Percentiles rank a stretch among this genome's conserved stretches.
Evolutionary conservation across 2,329 filamentous ascomycete genomes (phyloP).

Genomic region (Colletotrichum tropicicola): DNA sequence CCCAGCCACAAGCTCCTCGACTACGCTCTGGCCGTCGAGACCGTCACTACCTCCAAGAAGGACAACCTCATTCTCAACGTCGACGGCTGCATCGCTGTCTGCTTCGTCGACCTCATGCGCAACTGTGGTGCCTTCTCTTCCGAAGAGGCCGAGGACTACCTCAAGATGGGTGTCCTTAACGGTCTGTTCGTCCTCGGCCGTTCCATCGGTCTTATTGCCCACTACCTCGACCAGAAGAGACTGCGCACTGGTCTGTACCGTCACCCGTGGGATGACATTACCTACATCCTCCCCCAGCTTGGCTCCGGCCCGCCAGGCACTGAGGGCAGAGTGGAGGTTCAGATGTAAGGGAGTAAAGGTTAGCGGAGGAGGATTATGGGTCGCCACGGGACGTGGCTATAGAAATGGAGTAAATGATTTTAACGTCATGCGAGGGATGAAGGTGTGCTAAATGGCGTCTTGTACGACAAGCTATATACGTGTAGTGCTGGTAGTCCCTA

Average conservation of each 20-base stretch:
- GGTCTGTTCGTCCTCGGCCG: slow-evolving; percentile 98
- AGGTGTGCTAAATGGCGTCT: slow-evolving; percentile 33
- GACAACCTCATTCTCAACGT: slow-evolving; percentile 99
- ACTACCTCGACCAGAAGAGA: slow-evolving; percentile 99
- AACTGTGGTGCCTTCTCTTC: slow-evolving; percentile 97
- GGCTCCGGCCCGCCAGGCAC: slow-evolving; percentile 75
- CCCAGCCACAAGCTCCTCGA: slow-evolving; percentile 97
- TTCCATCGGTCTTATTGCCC: slow-evolving; percentile 98
- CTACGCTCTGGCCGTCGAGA: slow-evolving; percentile 97
- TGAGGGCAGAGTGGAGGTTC: slow-evolving; percentile 91
- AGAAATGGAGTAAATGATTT: slow-evolving; percentile 31
- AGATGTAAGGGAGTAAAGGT: slow-evolving; percentile 62
- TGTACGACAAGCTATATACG: slow-evolving; percentile 48
- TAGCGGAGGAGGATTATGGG: slow-evolving; percentile 29
- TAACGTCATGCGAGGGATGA: slow-evolving; percentile 31
- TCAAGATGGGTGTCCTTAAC: slow-evolving; percentile 99
- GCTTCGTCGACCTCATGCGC: slow-evolving; percentile 97
- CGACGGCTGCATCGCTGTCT: slow-evolving; percentile 96
- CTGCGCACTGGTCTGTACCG: slow-evolving; percentile 98
- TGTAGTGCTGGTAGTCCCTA: slow-evolving; percentile 44
- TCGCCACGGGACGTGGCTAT: slow-evolving; percentile 30
- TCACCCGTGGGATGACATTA: slow-evolving; percentile 99
- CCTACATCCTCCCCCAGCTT: slow-evolving; percentile 88
- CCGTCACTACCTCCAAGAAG: slow-evolving; percentile 99
- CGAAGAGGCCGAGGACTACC: slow-evolving; percentile 98